Conservation (phyloP, 2,329 filamentous ascomycete genomes). For the Sclerotinia subarctica region DNA sequence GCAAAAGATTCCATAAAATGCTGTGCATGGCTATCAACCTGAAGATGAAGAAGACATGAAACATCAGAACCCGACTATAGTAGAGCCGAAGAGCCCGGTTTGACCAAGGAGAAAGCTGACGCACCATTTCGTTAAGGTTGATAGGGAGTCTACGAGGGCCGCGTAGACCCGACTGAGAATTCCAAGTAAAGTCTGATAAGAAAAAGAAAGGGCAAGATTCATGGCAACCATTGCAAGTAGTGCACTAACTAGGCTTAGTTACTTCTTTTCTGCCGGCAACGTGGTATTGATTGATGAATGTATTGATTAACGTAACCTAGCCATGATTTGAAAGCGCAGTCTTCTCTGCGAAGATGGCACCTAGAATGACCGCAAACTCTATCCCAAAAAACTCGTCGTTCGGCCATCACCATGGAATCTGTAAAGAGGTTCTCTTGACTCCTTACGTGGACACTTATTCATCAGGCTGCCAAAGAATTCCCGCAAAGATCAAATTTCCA, state of each 20-base stretch:
- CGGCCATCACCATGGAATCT: slow-evolving; percentile 53
- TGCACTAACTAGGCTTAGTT: background rate
- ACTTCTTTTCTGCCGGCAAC: slow-evolving; percentile 44
- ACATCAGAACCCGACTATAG: slow-evolving; percentile 49
- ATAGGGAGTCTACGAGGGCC: slow-evolving; percentile 55
- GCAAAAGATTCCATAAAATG: slow-evolving; percentile 47
- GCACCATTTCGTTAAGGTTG: slow-evolving; percentile 54
- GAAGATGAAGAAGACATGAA: background rate
- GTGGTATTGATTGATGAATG: slow-evolving; percentile 50
- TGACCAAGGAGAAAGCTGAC: slow-evolving; percentile 53
- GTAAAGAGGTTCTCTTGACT: slow-evolving; percentile 52
- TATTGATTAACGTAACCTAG: slow-evolving; percentile 51
- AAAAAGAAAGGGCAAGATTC: slow-evolving; percentile 38
- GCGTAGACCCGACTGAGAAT: slow-evolving; percentile 57
- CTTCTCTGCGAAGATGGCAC: slow-evolving; percentile 56
- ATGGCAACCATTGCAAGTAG: background rate
- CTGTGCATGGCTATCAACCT: background rate
- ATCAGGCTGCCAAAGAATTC: no score
- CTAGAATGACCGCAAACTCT: slow-evolving; percentile 49
- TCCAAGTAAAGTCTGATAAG: slow-evolving; percentile 49
- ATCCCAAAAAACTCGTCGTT: slow-evolving; percentile 43
- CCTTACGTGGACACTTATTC: slow-evolving; percentile 41
- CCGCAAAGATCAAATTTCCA: slow-evolving; percentile 27
- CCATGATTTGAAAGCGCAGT: slow-evolving; percentile 19
- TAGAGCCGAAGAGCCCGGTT: slow-evolving; percentile 53